These are phyloP conservation scores for Fusarium pseudocircinatum DNA, from an alignment of 2,329 filamentous ascomycete genomes.

Conservation along the genomic window DNA sequence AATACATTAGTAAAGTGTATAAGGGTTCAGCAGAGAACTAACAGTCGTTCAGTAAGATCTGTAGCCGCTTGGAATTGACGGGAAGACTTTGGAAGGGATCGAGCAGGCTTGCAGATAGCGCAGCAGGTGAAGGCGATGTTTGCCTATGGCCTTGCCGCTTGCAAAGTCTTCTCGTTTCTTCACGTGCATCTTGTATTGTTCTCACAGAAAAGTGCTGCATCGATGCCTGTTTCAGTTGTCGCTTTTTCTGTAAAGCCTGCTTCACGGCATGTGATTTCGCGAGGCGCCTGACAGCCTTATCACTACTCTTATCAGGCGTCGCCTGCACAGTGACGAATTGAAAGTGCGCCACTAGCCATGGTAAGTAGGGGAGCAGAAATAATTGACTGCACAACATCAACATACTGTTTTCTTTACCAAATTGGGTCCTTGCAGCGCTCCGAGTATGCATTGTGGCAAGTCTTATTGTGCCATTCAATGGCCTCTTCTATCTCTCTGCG, in stretches of 20 bases:
- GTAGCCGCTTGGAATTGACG: slow-evolving; percentile 7
- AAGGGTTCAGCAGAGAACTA: not conserved
- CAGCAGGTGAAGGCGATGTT: rapidly evolving
- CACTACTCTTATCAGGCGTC: not conserved
- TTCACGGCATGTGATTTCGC: slow-evolving; percentile 36
- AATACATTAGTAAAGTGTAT: rapidly evolving
- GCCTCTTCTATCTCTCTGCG: too few species aligned
- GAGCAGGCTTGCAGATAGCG: not conserved
- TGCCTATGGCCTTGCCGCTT: not conserved
- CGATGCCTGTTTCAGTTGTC: not conserved
- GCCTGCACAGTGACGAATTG: slow-evolving; percentile 26
- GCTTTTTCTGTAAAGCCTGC: slow-evolving; percentile 22
- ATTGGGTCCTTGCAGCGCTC: not conserved
- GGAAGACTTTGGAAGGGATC: slow-evolving; percentile 31
- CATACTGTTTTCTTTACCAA: not conserved
- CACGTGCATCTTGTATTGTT: not conserved
- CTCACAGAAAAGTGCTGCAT: slow-evolving; percentile 19
- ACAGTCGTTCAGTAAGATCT: slow-evolving; percentile 18
- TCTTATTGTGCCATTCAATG: not conserved
- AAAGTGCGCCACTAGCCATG: slow-evolving; percentile 12
- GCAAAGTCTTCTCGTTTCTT: rapidly evolving
- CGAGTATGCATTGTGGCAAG: not conserved
- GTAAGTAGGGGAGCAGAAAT: not conserved
- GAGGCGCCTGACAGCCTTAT: not conserved
- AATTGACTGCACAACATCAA: not conserved